Conservation (phyloP, 108 stramenopile genomes). For the Thalassiosira profunda region DNA sequence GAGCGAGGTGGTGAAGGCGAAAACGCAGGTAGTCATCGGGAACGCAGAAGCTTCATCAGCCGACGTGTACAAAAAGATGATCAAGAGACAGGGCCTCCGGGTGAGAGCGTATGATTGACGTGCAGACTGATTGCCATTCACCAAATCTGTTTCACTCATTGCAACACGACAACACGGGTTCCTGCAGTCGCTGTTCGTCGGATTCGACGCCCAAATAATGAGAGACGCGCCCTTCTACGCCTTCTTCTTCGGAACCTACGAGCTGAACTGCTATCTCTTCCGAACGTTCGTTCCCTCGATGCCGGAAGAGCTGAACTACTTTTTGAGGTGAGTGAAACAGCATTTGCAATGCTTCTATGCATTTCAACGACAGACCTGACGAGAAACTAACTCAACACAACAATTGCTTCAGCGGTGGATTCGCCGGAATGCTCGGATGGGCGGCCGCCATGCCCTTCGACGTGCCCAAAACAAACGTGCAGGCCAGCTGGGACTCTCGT, state of each 20-base stretch:
- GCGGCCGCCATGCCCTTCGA: slow-evolving; percentile 91
- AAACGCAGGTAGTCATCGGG: slow-evolving; percentile 85
- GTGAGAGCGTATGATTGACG: no score
- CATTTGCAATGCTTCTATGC: no score
- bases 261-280: slow-evolving; percentile 81
- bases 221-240: slow-evolving; percentile 91
- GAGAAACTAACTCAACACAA: no score
- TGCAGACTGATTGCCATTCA: no score
- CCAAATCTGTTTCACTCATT: no score
- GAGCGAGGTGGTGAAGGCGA: slow-evolving; percentile 89
- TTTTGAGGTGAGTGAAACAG: no score
- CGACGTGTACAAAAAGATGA: slow-evolving; percentile 74
- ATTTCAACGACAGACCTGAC: no score
- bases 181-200: slow-evolving; percentile 73
- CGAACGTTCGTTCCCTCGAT: slow-evolving; percentile 78
- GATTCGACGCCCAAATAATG: slow-evolving; percentile 89
- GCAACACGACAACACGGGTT: no score
- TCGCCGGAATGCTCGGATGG: slow-evolving; percentile 93
- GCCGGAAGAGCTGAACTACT: slow-evolving; percentile 91
- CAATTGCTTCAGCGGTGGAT: no score
- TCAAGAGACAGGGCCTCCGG: slow-evolving; percentile 62
- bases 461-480: slow-evolving; percentile 94
- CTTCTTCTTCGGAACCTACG: slow-evolving; percentile 86
- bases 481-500: slow-evolving; percentile 84
- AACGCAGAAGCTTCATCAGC: slow-evolving; percentile 47